phyloP scores from a whole-genome alignment of 1,284 basidiomycete genomes.

The Tremellales sp. region DNA sequence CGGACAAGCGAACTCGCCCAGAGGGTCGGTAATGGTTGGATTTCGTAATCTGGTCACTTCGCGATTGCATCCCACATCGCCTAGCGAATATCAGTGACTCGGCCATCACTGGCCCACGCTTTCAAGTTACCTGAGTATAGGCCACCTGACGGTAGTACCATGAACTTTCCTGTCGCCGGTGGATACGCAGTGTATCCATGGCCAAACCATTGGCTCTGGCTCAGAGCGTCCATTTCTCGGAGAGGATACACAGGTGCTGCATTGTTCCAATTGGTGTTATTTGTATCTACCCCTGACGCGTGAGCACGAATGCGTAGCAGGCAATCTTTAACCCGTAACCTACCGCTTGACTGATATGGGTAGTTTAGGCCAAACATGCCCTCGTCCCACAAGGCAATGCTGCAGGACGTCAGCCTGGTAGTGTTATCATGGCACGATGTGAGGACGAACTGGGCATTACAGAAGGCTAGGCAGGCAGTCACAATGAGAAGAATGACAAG shows the following conservation, averaged over 20 bases:
- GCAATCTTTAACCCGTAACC: not conserved
- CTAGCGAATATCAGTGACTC: conserved; percentile 3
- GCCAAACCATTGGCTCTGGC: conserved; percentile 23
- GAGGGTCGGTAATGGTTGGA: conserved; percentile 5
- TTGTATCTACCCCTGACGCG: too few species aligned
- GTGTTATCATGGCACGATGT: too few species aligned
- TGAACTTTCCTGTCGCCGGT: conserved; percentile 56
- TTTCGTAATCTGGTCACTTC: conserved; percentile 7
- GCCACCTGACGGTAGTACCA: conserved; percentile 50
- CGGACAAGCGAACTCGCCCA: conserved; percentile 26
- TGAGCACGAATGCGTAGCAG: too few species aligned
- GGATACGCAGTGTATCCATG: conserved; percentile 59
- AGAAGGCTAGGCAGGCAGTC: too few species aligned
- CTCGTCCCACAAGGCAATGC: conserved; percentile 8
- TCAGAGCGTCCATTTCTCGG: conserved; percentile 2
- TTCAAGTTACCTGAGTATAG: not conserved
- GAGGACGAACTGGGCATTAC: too few species aligned
- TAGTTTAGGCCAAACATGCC: conserved; percentile 7
- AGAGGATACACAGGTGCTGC: conserved; percentile 4
- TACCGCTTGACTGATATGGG: conserved; percentile 7
- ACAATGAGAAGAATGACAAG: too few species aligned
- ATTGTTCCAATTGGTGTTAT: conserved; percentile 6
- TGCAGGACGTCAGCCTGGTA: too few species aligned
- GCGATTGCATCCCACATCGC: conserved; percentile 15
- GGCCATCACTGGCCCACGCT: not conserved